phyloP scores from a whole-genome alignment of 1,139 yeast species.

The Magnusiomyces ingens region DNA sequence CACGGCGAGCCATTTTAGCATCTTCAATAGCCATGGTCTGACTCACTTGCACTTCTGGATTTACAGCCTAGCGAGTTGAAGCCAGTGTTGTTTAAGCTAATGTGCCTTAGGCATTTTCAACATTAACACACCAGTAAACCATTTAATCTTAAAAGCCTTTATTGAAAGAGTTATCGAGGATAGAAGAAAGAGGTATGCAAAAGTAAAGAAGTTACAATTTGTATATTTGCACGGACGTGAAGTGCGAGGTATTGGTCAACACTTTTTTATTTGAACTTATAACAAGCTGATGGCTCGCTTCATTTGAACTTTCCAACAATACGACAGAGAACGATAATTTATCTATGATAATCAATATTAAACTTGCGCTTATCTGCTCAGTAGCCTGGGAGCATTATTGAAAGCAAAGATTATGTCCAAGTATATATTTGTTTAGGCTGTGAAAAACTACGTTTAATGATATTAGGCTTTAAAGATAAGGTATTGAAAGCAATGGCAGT shows the following conservation, averaged over 20 bases:
- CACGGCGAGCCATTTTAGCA: conserved; percentile 20
- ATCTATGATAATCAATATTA: conserved; percentile 9
- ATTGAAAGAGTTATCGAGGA: background rate
- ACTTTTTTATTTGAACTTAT: conserved; percentile 28
- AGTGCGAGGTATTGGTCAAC: conserved; percentile 24
- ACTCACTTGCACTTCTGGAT: conserved; percentile 16
- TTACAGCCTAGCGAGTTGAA: conserved; percentile 26
- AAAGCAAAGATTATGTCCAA: background rate
- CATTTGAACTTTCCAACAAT: conserved; percentile 22
- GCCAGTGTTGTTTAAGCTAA: conserved; percentile 20
- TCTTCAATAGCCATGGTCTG: conserved; percentile 25
- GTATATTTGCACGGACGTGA: conserved; percentile 25
- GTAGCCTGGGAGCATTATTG: background rate
- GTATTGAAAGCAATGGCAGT: conserved; percentile 30
- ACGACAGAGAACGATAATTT: conserved; percentile 11
- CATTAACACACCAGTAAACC: background rate
- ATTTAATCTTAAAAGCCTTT: background rate
- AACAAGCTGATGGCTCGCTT: conserved; percentile 26
- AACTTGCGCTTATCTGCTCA: conserved; percentile 1
- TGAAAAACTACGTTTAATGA: conserved; percentile 4
- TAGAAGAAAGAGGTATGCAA: conserved; percentile 16
- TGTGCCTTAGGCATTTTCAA: background rate
- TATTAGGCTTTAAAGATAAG: conserved; percentile 12
- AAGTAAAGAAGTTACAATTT: conserved; percentile 21
- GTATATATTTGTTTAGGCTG: background rate